A percentile compares a stretch with the other conserved stretches of the same genome.
phyloP scores from a whole-genome alignment of 1,284 basidiomycete species.

The Pholiota adiposa region DNA sequence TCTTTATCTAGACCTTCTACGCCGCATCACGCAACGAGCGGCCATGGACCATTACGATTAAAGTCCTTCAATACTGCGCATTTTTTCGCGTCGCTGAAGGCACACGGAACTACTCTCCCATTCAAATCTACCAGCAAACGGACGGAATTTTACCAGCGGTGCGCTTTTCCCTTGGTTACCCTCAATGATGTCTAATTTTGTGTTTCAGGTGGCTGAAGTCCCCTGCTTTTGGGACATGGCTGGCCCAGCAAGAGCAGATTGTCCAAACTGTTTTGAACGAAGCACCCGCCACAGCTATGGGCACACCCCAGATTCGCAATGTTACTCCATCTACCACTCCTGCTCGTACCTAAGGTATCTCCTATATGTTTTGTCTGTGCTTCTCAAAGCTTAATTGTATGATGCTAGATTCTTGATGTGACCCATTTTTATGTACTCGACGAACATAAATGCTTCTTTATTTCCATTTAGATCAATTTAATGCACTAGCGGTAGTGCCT shows the following conservation, averaged over 20 bases:
- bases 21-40: neutral
- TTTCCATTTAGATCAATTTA: too few relatives aligned
- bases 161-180: neutral
- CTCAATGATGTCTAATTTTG: neutral
- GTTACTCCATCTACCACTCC: neutral
- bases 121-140: constrained; percentile 72
- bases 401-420: neutral
- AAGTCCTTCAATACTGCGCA: constrained; percentile 81
- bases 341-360: neutral
- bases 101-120: constrained; percentile 76
- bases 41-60: constrained; percentile 44
- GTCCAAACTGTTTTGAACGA: constrained; percentile 56
- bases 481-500: too few relatives aligned
- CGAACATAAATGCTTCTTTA: neutral
- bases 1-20: neutral
- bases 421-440: neutral
- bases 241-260: constrained; percentile 73
- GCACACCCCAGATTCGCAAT: neutral
- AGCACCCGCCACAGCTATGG: neutral
- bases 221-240: constrained; percentile 77
- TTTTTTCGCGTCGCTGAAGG: constrained; percentile 85
- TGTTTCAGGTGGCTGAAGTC: constrained; percentile 62
- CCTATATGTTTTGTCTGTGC: neutral
- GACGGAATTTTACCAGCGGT: constrained; percentile 72
- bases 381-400: neutral